These are phyloP conservation scores for Panicum miliaceum DNA, from an alignment of 176 grass and related monocot species.

Conservation along the genomic window DNA sequence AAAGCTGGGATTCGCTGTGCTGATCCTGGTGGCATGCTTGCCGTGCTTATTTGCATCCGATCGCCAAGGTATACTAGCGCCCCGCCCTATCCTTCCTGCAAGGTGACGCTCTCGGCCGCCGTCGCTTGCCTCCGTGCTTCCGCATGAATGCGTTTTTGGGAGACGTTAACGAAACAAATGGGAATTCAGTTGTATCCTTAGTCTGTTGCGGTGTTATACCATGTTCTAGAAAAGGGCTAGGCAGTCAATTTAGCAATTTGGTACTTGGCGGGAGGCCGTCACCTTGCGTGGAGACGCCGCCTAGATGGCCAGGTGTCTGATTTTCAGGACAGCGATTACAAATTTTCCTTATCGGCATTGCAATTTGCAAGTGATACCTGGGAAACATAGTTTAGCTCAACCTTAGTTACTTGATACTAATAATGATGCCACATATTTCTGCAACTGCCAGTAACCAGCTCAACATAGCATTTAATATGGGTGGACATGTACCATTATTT, in stretches of 20 bases:
- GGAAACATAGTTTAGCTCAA: background rate
- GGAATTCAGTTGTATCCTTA: conserved; percentile 12
- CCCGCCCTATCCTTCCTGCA: background rate
- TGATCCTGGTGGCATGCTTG: conserved; percentile 18
- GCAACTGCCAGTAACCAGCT: background rate
- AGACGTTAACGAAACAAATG: background rate
- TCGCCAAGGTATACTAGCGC: conserved; percentile 42
- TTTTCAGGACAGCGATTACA: background rate
- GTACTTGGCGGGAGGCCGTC: background rate
- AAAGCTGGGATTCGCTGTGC: conserved; percentile 11
- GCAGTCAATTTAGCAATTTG: background rate
- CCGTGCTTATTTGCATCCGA: conserved; percentile 51
- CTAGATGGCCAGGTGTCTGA: background rate
- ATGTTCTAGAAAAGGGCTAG: background rate
- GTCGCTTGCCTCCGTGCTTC: background rate
- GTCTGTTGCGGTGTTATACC: background rate
- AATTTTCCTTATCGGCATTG: background rate
- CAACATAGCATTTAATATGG: background rate
- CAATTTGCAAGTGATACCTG: background rate
- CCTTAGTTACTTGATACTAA: conserved; percentile 14
- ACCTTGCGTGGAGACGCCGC: background rate
- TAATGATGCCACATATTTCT: background rate
- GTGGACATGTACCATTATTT: background rate
- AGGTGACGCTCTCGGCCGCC: background rate
- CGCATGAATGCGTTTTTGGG: background rate